These are phyloP conservation scores for Erysiphe neolycopersici DNA, from an alignment of 2,329 filamentous ascomycete genomes.

Conservation along the genomic window DNA sequence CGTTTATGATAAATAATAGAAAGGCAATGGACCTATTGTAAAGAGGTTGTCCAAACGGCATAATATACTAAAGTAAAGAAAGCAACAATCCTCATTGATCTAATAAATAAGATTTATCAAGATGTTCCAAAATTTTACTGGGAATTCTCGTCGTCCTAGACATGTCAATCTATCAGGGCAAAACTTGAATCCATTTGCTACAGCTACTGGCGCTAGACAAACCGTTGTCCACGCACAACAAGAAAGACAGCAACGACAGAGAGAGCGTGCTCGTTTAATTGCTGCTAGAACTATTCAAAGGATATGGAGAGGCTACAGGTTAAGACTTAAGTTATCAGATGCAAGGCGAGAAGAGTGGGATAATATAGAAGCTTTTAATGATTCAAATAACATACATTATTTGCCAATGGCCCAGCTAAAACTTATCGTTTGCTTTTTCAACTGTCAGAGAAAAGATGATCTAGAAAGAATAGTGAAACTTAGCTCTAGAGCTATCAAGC, in stretches of 20 bases:
- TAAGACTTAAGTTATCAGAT: conserved; percentile 29
- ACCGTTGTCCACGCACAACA: conserved; percentile 69
- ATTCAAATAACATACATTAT: conserved; percentile 5
- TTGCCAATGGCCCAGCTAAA: conserved; percentile 18
- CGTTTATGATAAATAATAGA: background rate
- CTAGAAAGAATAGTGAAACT: conserved; percentile 21
- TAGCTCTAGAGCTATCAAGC: conserved; percentile 7
- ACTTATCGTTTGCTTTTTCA: conserved; percentile 25
- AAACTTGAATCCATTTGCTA: conserved; percentile 52
- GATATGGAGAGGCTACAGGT: conserved; percentile 53
- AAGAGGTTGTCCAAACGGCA: background rate
- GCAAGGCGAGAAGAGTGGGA: conserved; percentile 37
- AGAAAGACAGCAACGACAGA: conserved; percentile 54
- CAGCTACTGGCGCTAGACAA: conserved; percentile 36
- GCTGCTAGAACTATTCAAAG: conserved; percentile 52
- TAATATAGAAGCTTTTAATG: conserved; percentile 12
- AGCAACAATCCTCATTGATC: background rate
- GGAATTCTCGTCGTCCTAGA: conserved; percentile 56
- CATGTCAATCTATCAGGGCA: conserved; percentile 89
- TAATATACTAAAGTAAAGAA: background rate
- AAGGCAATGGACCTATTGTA: background rate
- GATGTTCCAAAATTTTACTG: conserved; percentile 88
- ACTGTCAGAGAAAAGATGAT: conserved; percentile 19
- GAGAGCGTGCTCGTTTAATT: conserved; percentile 50
- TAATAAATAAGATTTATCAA: conserved; percentile 5